A percentile compares a stretch with the other conserved stretches of the same genome.
Conservation (phyloP, 164 flowering plant species). For the Malania oleifera region DNA sequence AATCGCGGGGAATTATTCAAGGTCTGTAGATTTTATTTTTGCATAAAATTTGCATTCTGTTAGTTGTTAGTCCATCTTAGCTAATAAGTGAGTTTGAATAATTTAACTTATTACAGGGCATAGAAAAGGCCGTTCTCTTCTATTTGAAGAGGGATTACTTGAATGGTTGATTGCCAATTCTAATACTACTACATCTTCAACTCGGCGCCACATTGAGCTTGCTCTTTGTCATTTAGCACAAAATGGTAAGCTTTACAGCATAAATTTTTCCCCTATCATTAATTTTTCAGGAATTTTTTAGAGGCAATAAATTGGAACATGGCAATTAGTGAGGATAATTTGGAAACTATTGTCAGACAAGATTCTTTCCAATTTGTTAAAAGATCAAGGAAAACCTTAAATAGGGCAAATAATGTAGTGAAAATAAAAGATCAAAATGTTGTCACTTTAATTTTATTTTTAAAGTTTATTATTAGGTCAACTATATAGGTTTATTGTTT, state of each 20-base stretch:
- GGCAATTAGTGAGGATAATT: too few species aligned
- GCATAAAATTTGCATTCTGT: not conserved
- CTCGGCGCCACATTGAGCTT: slow-evolving; percentile 81
- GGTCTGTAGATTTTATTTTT: slow-evolving; percentile 33
- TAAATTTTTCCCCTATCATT: not conserved
- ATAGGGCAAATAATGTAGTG: too few species aligned
- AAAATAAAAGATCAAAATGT: too few species aligned
- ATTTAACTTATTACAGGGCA: slow-evolving; percentile 39
- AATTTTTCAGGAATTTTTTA: not conserved
- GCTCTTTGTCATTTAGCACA: slow-evolving; percentile 92
- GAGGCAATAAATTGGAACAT: too few species aligned
- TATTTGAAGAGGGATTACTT: slow-evolving; percentile 69
- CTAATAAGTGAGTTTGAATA: not conserved
- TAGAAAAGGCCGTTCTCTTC: slow-evolving; percentile 64
- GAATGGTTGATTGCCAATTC: slow-evolving; percentile 67
- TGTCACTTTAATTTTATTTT: too few species aligned
- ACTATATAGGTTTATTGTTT: too few species aligned
- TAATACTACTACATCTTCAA: slow-evolving; percentile 40
- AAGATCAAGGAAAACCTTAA: too few species aligned
- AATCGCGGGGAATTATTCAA: slow-evolving; percentile 67
- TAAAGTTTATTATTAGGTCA: too few species aligned
- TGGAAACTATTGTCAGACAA: too few species aligned
- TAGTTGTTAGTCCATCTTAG: not conserved
- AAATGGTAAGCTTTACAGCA: slow-evolving; percentile 43
- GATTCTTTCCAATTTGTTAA: too few species aligned